phyloP scores from a whole-genome alignment of 2,329 filamentous ascomycete species.

The Clathrospora elynae region DNA sequence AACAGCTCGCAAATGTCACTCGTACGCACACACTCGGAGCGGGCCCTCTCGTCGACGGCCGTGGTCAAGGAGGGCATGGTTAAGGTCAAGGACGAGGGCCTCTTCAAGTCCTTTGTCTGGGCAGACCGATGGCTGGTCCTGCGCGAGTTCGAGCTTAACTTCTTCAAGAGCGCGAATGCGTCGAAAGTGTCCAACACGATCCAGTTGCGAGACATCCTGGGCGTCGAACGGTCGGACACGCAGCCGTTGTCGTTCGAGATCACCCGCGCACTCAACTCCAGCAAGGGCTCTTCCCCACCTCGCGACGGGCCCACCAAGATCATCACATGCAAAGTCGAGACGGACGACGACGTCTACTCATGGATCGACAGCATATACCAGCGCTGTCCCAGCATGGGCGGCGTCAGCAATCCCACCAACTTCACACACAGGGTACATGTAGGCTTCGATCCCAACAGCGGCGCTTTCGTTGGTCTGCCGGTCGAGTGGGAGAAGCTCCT shows the following conservation, averaged over 20 bases:
- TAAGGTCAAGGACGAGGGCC: constrained; percentile 87
- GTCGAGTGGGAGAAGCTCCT: constrained; percentile 97
- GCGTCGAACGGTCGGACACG: constrained; percentile 87
- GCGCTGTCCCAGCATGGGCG: constrained; percentile 94
- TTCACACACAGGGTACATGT: constrained; percentile 97
- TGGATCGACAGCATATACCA: constrained; percentile 99
- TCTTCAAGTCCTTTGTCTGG: constrained; percentile 81
- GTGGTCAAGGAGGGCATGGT: constrained; percentile 71
- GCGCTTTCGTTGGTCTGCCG: constrained; percentile 91
- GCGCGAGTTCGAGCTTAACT: constrained; percentile 90
- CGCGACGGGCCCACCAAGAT: constrained; percentile 82
- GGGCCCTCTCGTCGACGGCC: constrained; percentile 40
- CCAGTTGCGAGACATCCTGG: constrained; percentile 82
- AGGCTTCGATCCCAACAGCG: constrained; percentile 92
- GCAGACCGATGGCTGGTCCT: constrained; percentile 91
- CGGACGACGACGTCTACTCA: constrained; percentile 94
- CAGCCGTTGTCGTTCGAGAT: constrained; percentile 94
- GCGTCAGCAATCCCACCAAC: constrained; percentile 97
- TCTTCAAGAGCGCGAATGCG: constrained; percentile 87
- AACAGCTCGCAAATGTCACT: constrained; percentile 49
- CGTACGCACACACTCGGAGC: constrained; percentile 50
- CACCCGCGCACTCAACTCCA: constrained; percentile 69
- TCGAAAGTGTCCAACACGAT: constrained; percentile 83
- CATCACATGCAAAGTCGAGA: constrained; percentile 90
- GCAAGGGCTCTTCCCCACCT: constrained; percentile 66